Evolutionary conservation across 306 rosid genomes (phyloP), one percentile per base, ranked within the genome.

Genomic region (Albizia julibrissin): DNA sequence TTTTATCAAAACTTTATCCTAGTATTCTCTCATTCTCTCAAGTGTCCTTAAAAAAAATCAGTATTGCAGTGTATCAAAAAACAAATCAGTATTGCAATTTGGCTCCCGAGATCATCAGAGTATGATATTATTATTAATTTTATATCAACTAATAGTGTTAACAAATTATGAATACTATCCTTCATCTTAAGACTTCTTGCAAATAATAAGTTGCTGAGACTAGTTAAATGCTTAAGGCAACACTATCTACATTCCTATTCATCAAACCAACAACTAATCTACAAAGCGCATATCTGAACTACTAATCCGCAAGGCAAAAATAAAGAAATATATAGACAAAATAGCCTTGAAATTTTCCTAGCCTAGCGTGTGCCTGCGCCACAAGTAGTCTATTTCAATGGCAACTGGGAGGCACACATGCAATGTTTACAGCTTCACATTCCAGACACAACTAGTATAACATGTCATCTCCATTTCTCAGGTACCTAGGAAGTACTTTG

Each of bases 361-460:
- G 33, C 16, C 37, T 26, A 11, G 8, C 2, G 26, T 10, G 18
- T 0, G 67, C 15, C 34, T 26, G 16, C 6, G 18, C 34, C 37
- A 13, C 12, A 61, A 11, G 68, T 26, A 26, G 19, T 12, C 19
- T 26, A 61, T 26, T 26, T 24, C 19, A 26, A 3, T 24, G 16
- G 66, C 66, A 59, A 59, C 66, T 24, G 33, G 66, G 33, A 59
- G 26, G 33, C 33, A 22, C 33, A 59, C 33, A 59, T 22, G 33
- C 33, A 37, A 19, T 52, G 59, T 12, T 59, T 61, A 12, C 19
- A 26, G 34, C 42, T 46, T 59, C 27, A 46, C 59, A 73, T 58
- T 76, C 59, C 77, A 24, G 59, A 67, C 81, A 66, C 59, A 66
- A 37, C 47, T 10, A 37, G 29, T n/a, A 58, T 34, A 50, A 67